Evolutionary conservation across 2,329 filamentous ascomycete genomes (phyloP).

Genomic region (Dactylellina cionopaga): DNA sequence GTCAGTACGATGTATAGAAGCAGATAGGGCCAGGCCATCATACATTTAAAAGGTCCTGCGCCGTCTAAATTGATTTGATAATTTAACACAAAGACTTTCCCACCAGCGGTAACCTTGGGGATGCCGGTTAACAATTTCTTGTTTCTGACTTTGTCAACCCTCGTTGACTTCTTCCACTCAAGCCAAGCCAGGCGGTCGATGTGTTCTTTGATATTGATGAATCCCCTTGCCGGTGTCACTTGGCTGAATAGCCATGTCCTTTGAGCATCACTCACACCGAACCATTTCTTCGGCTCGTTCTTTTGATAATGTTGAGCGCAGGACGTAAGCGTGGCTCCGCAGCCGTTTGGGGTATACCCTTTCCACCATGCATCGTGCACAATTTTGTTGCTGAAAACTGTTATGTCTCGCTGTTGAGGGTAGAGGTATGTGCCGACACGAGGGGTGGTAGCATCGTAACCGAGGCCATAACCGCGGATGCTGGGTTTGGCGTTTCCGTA

Average conservation of each 20-base stretch:
- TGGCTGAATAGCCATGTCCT: not conserved
- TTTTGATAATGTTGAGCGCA: not conserved
- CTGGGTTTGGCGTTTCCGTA: not conserved
- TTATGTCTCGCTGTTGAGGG: not conserved
- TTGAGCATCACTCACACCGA: not conserved
- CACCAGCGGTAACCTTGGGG: not conserved
- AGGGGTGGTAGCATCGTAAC: not conserved
- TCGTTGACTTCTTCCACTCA: not conserved
- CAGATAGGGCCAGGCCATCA: too few species aligned
- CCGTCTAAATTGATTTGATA: conserved; percentile 4
- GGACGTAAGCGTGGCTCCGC: not conserved
- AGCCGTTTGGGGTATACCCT: not conserved
- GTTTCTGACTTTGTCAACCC: not conserved
- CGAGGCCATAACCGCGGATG: not conserved
- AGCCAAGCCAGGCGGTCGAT: not conserved
- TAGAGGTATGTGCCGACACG: not conserved
- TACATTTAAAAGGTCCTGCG: conserved; percentile 1
- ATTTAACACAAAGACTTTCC: not conserved
- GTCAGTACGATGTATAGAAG: too few species aligned
- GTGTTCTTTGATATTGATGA: not conserved
- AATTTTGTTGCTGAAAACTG: not conserved
- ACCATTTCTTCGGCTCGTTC: not conserved
- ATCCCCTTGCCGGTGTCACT: not conserved
- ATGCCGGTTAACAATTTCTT: not conserved
- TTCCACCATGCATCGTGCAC: not conserved